Evolutionary conservation across 768 basidiomycete species (phyloP).

Genomic region (Mycena galopus): DNA sequence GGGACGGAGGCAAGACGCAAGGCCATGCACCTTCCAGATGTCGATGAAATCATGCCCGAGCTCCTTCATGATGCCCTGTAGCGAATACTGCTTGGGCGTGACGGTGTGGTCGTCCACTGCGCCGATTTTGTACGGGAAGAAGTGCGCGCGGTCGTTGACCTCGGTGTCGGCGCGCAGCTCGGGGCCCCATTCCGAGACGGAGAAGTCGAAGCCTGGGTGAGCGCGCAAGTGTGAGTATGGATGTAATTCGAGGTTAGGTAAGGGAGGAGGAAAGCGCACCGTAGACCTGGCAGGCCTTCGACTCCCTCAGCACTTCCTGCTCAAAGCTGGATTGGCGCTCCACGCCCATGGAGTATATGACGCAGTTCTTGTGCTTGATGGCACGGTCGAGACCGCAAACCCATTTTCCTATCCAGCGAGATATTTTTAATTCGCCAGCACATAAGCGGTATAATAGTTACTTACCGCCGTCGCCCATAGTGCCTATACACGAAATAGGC

Average conservation of each 20-base stretch:
- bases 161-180: constrained; percentile 45
- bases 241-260: not conserved
- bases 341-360: constrained; percentile 60
- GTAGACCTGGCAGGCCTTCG: constrained; percentile 53
- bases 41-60: constrained; percentile 48
- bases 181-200: constrained; percentile 38
- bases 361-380: constrained; percentile 52
- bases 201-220: constrained; percentile 30
- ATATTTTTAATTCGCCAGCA: not conserved
- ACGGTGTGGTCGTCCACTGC: constrained; percentile 51
- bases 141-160: constrained; percentile 54
- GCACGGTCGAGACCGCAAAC: constrained; percentile 60
- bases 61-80: constrained; percentile 57
- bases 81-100: constrained; percentile 58
- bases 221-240: no score
- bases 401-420: constrained; percentile 54
- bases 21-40: constrained; percentile 12
- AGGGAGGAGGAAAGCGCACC: constrained; percentile 8
- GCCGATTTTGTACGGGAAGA: constrained; percentile 56
- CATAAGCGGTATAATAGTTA: not conserved
- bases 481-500: constrained; percentile 27
- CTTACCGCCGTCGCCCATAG: constrained; percentile 58
- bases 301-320: constrained; percentile 49
- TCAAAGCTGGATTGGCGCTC: constrained; percentile 62
- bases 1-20: not conserved